Base-by-base conservation (phyloP, 805 yeast genomes). In the Helenozyma rhizophorensis region DNA sequence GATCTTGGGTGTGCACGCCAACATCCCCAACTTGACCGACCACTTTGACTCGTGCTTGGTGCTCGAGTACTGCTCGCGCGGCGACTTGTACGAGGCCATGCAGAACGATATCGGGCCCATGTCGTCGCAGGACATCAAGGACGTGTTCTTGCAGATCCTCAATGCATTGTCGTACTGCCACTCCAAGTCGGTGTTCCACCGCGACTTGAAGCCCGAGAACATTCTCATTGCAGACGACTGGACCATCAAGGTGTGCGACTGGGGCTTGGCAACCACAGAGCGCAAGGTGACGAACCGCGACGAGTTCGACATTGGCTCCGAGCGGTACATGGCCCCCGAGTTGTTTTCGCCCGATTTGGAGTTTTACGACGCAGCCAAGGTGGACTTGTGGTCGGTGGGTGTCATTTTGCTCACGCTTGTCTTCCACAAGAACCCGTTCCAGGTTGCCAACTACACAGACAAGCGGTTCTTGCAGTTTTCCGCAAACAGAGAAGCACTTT, bases 291-390 rank as follows among this genome's bases (percentile, higher is more conserved):
- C 74, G 22, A 88, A 86, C 50, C 54, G 45, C 15, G 49, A 42
- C 29, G 72, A 65, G 38, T 83, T 87, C 54, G 95, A 85, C 40
- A 83, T 86, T 37, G 96, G 96, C 15, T 77, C 86, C 34, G 95
- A 86, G 59, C 70, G 95, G 41, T 88, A 88, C 58, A 88, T 88
- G 97, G 94, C 96, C 0, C 97, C 97, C 1, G 97, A 88, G 53
- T 61, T 87, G 36, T 80, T 87, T 52, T 95, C 87, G 34, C 45
- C 56, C 10, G 61, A 62, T 25, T 60, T 76, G 30, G 75, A 74
- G 22, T 64, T 70, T 26, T 89, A 88, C 55, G 83, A 82, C 47
- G 86, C 95, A 7, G 77, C 80, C 14, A 81, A 83, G 56, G 81
- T 83, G 31, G 96, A 88, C 60, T 67, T 88, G 30, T 88, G 97